A percentile compares a stretch with the other conserved stretches of the same genome.
Evolutionary conservation across 768 basidiomycete genomes (phyloP).

Genomic region (Hygrocybe coccinea): DNA sequence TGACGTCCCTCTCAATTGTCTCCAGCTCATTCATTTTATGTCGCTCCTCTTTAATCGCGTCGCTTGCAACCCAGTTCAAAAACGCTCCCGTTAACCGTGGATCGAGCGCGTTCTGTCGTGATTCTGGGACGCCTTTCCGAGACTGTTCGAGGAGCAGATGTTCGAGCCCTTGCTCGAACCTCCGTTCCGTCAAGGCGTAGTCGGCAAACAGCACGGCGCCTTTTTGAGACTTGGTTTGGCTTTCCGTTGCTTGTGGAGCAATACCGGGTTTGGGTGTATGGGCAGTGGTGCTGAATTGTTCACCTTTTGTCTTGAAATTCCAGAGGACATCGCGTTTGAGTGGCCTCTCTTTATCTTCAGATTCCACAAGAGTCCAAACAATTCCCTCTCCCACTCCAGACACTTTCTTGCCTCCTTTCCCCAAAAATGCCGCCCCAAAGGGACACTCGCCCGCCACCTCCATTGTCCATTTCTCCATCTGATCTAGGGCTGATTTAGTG

Average conservation of each 20-base stretch:
- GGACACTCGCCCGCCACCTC: slow-evolving; percentile 17
- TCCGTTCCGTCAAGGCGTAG: slow-evolving; percentile 14
- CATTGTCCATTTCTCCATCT: slow-evolving; percentile 16
- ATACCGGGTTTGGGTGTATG: slow-evolving; percentile 6
- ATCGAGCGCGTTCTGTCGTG: slow-evolving; percentile 4
- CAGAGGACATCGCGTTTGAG: slow-evolving; percentile 13
- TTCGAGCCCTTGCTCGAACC: slow-evolving; percentile 21
- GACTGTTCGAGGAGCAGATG: slow-evolving; percentile 17
- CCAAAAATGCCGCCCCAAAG: slow-evolving; percentile 14
- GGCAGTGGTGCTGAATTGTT: slow-evolving; percentile 11
- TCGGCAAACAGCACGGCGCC: slow-evolving; percentile 8
- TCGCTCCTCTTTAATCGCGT: slow-evolving; percentile 18
- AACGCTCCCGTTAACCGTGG: slow-evolving; percentile 15
- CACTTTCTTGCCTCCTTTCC: slow-evolving; percentile 8
- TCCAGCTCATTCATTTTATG: slow-evolving; percentile 17
- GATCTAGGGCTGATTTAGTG: slow-evolving; percentile 5
- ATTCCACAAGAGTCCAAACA: slow-evolving; percentile 12
- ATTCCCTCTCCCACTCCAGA: slow-evolving; percentile 17
- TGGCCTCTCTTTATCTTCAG: slow-evolving; percentile 1
- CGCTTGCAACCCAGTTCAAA: slow-evolving; percentile 18
- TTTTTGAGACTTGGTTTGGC: not conserved
- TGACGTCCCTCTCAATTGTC: slow-evolving; percentile 14
- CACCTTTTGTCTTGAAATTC: slow-evolving; percentile 23
- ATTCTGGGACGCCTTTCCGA: slow-evolving; percentile 4
- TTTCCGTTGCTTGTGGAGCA: not conserved